Base-by-base conservation (phyloP, 2,329 filamentous ascomycete genomes). In the Fusarium anguioides region DNA sequence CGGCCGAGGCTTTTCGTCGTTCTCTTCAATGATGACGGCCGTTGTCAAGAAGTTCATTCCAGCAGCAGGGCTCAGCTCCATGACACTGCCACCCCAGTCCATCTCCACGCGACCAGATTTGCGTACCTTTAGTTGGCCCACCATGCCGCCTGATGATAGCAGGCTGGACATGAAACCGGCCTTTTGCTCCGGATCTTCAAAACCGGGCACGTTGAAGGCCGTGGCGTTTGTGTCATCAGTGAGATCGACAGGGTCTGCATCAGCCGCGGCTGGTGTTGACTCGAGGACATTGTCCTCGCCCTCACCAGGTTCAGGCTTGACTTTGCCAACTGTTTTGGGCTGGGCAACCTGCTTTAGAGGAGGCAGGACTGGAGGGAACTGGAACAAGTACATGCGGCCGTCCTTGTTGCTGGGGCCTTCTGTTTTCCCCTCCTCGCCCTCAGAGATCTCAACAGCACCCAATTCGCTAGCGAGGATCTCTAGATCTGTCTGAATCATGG, bases 71-170 rank as follows among this genome's bases (percentile, higher is more conserved):
- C 78, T 79, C 64, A 89, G 77, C 69, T 84, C 81, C 55, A 89
- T 79, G 33, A 78, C 80, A 61, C 82, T 82, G 24, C 87, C 87
- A 47, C 88, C 88, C 86, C 87, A 90, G 75, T 84, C 83, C 29
- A 90, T 78, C 75, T 89, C 86, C 4, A 88, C 84, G 60, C 84
- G 86, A 63, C 88, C 88, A 10, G 87, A 89, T 74, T 85, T 84
- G 60, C 86, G 84, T 41, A 90, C 84, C 54, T 85, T 81, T 49
- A 90, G 80, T 70, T 84, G 84, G 37, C 88, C 88, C 47, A 90
- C 80, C 72, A 82, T 84, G n/a, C 88, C 88, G 56, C 86, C 85
- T 51, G 84, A 81, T 17, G 79, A 74, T 20, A 83, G 78, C 14
- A 81, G 72, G 37, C 81, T 77, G 15, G 77, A 77, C 62, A 77